Base-by-base conservation (phyloP, 208 protist species). In the Leptomonas pyrrhocoris region DNA sequence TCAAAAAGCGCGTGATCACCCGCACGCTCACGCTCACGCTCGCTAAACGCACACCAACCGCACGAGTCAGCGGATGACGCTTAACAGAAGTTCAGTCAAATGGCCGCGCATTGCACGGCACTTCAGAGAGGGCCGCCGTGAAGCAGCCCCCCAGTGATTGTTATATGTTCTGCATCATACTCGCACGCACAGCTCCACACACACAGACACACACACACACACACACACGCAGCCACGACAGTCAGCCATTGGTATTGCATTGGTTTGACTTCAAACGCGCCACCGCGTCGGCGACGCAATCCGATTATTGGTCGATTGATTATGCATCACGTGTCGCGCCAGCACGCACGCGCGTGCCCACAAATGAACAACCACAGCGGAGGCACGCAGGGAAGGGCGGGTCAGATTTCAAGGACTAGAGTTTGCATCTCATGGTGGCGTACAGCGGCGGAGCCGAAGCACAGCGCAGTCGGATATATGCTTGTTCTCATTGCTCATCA, bases 351-450 rank as follows among this genome's bases (percentile, higher is more conserved):
- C 63, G 40, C 34, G 40, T 27, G 25, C 23, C 43, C 23, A 9
- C 54, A 55, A 42, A 34, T n/a, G n/a, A n/a, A n/a, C n/a, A n/a
- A n/a, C n/a, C n/a, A n/a, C n/a, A n/a, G n/a, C n/a, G n/a, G n/a
- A n/a, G 42, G 46, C 45, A 23, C 6, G 34, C 25, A 54, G 25
- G 8, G 34, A 36, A 7, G n/a, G 34, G 38, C 30, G n/a, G 40
- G 23, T 84, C 79, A 84, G 79, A 76, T 84, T 81, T 81, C 74
- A 84, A 81, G 79, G 79, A 84, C 79, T 84, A 64, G 73, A 60
- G 43, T 45, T 73, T 77, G 43, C 49, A 77, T 80, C 68, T 75
- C 74, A 78, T 75, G 36, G 42, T 27, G 43, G 55, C 59, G 50
- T 43, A 36, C 50, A 23, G 15, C 66, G 34, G 66, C 56, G 28